phyloP scores from a whole-genome alignment of 768 basidiomycete species.

The Lanmaoa rubissima region DNA sequence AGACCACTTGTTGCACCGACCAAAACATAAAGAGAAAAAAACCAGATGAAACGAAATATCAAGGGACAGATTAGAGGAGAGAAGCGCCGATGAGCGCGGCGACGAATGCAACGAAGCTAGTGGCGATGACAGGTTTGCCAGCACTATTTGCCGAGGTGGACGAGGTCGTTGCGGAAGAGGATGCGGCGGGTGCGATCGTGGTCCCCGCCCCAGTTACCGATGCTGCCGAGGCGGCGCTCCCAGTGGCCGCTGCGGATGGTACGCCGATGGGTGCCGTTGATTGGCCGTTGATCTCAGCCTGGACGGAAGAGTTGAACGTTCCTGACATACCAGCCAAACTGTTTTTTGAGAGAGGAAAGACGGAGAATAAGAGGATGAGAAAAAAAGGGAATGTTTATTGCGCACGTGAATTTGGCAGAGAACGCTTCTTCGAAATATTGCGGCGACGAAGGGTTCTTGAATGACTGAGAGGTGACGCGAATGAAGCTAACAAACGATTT shows the following conservation, averaged over 20 bases:
- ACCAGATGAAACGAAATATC: neutral
- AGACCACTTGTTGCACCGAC: neutral
- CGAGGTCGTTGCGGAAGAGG: neutral
- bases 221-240: constrained; percentile 8
- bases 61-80: constrained; percentile 14
- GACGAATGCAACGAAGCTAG: constrained; percentile 21
- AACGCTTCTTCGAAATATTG: constrained; percentile 66
- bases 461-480: constrained; percentile 59
- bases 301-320: constrained; percentile 53
- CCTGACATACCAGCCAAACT: constrained; percentile 75
- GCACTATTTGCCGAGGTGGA: constrained; percentile 15
- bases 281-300: constrained; percentile 60
- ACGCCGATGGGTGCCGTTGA: constrained; percentile 55
- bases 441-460: constrained; percentile 51
- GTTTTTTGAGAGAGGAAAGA: neutral
- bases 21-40: neutral
- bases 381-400: neutral
- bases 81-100: constrained; percentile 23
- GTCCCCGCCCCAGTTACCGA: constrained; percentile 14
- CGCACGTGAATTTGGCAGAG: constrained; percentile 76
- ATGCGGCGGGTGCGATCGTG: neutral
- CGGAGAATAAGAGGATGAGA: neutral
- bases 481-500: constrained; percentile 56
- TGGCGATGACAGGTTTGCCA: constrained; percentile 24
- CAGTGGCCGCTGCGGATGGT: constrained; percentile 22